Base-by-base conservation (phyloP, 768 basidiomycete genomes). In the Macrocybe gigantea region DNA sequence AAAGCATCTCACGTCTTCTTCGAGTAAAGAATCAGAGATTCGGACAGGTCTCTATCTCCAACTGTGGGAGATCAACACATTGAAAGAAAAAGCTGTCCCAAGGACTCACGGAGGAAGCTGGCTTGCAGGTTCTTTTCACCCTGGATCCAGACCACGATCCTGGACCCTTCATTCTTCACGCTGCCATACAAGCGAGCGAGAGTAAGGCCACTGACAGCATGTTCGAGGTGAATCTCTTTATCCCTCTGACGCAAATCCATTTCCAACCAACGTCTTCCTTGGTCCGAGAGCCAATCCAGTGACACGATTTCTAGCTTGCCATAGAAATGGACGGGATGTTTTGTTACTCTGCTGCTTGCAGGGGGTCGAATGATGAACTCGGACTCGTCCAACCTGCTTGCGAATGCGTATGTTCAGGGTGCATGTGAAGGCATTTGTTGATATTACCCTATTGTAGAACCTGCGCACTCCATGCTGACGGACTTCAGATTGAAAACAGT, bases 251-350 rank as follows among this genome's bases (percentile, higher is more conserved):
- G 64, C 8, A 85, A 56, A 44, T 81, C 80, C 3, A 45, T 36
- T 44, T 76, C 62, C 5, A 86, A 53, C 44, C 54, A 61, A 35
- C 62, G 54, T 33, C 55, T 48, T 1, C 80, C 84, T 38, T 56
- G 56, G 0, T 66, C 63, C 1, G 80, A 76, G 14, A 86, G 72
- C 73, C 80, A 82, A 1, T 61, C 53, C 0, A 77, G 65, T 1
- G 63, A 48, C 2, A 65, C 55, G 49, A 85, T 71, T 35, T 67
- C 66, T 0, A 85, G 63, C 5, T 73, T 54, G 0, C 82, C 83
- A 32, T 71, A 75, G 50, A 83, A 79, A 8, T 70, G 64, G 13
- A 81, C 70, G 1, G 60, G 51, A n/a, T 59, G 45, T 13, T 49
- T 56, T 47, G 54, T 37, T 11, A 55, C 53, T 35, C 49, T 59